Conservation (phyloP, 106 monocot genomes). For the Gastrodia elata region DNA sequence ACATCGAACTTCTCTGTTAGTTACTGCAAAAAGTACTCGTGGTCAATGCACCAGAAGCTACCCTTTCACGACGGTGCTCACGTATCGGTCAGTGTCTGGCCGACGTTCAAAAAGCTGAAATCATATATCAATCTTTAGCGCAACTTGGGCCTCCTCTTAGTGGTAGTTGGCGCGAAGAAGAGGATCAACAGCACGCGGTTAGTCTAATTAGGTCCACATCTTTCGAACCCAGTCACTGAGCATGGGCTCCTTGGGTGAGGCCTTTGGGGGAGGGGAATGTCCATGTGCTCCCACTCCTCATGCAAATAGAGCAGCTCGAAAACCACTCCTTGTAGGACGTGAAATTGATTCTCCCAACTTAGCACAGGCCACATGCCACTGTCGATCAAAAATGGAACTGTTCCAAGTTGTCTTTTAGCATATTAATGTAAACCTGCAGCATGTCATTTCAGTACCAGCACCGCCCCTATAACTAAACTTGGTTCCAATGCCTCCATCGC, state of each 20-base stretch:
- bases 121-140: constrained; percentile 50
- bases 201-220: not conserved
- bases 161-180: not conserved
- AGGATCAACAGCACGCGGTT: not conserved
- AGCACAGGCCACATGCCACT: not conserved
- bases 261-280: constrained; percentile 72
- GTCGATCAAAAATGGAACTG: not conserved
- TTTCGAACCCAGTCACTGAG: constrained; percentile 23
- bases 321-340: not conserved
- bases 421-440: constrained; percentile 55
- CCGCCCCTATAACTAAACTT: constrained; percentile 72
- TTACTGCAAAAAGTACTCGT: too few species aligned
- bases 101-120: too few species aligned
- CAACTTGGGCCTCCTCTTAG: constrained; percentile 11
- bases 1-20: too few species aligned
- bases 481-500: constrained; percentile 64
- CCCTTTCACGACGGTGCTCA: too few species aligned
- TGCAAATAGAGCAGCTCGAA: constrained; percentile 8
- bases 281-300: constrained; percentile 36
- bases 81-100: too few species aligned
- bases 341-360: not conserved
- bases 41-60: too few species aligned
- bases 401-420: constrained; percentile 58
- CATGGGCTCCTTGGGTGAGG: constrained; percentile 38
- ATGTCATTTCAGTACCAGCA: constrained; percentile 41